phyloP scores from a whole-genome alignment of 805 yeast genomes.

The Lipomyces lipofer region DNA sequence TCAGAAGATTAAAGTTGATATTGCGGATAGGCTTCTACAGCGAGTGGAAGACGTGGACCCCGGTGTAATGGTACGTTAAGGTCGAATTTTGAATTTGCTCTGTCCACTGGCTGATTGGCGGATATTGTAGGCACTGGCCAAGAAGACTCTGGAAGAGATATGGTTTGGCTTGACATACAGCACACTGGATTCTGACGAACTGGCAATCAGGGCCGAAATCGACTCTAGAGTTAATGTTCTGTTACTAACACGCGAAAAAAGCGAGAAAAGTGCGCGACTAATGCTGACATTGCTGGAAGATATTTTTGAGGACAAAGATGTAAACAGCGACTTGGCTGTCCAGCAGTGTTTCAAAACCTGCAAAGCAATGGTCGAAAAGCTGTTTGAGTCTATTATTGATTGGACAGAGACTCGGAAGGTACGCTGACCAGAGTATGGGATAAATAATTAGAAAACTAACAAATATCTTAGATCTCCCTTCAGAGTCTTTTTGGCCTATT shows the following conservation, averaged over 20 bases:
- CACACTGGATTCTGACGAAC: constrained; percentile 7
- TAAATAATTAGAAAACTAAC: no score
- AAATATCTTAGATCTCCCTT: constrained; percentile 30
- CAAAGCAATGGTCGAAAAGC: constrained; percentile 39
- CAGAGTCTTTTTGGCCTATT: constrained; percentile 51
- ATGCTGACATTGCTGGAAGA: constrained; percentile 9
- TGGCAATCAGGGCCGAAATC: constrained; percentile 12
- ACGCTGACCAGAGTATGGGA: no score
- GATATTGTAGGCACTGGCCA: constrained; percentile 9
- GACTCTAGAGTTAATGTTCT: constrained; percentile 6
- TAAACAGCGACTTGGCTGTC: background rate
- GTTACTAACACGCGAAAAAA: constrained; percentile 11
- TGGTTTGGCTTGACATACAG: constrained; percentile 7
- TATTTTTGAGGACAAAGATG: constrained; percentile 1
- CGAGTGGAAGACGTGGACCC: constrained; percentile 71
- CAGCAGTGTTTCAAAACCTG: background rate
- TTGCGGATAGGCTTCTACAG: constrained; percentile 54
- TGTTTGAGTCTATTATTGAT: constrained; percentile 45
- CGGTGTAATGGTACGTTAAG: constrained; percentile 39
- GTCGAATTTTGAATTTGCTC: no score
- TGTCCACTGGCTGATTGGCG: background rate
- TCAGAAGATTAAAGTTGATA: constrained; percentile 41
- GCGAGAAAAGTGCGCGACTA: constrained; percentile 11
- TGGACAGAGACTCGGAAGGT: constrained; percentile 34
- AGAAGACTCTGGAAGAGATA: constrained; percentile 20